These are phyloP conservation scores for Scheffersomyces illinoinensis DNA, from an alignment of 1,139 yeast genomes.

Conservation along the genomic window DNA sequence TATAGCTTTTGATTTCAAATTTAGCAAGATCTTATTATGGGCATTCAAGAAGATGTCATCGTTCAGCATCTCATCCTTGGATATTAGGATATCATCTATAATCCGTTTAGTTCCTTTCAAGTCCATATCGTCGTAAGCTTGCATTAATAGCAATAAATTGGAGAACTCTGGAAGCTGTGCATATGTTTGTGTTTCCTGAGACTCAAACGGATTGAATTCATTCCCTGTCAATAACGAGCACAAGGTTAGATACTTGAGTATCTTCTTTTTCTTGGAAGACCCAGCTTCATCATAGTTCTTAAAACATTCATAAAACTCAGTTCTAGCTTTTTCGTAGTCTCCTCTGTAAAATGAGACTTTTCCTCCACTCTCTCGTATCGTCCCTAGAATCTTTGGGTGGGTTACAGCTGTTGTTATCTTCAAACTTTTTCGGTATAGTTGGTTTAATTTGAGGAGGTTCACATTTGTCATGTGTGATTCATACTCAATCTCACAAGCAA, in stretches of 20 bases:
- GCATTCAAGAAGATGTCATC: conserved; percentile 37
- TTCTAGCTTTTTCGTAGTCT: conserved; percentile 62
- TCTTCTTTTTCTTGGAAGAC: conserved; percentile 52
- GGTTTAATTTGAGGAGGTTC: conserved; percentile 42
- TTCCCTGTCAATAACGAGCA: conserved; percentile 66
- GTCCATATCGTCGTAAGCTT: conserved; percentile 32
- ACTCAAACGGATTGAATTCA: conserved; percentile 66
- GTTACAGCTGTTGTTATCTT: conserved; percentile 63
- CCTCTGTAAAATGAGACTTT: conserved; percentile 61
- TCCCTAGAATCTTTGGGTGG: conserved; percentile 72
- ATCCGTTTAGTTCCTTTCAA: conserved; percentile 20
- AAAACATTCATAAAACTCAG: conserved; percentile 71
- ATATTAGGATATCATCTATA: conserved; percentile 14
- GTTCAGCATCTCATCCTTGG: conserved; percentile 22
- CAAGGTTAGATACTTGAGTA: conserved; percentile 62
- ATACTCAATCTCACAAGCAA: conserved; percentile 65
- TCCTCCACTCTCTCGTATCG: conserved; percentile 75
- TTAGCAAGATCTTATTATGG: conserved; percentile 24
- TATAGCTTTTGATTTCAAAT: conserved; percentile 33
- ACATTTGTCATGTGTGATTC: conserved; percentile 30
- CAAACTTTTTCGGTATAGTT: conserved; percentile 50
- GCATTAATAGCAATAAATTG: conserved; percentile 28
- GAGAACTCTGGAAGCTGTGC: conserved; percentile 37
- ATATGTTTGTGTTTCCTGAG: conserved; percentile 56
- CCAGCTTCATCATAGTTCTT: conserved; percentile 82